Base-by-base conservation (phyloP, 2,329 filamentous ascomycete genomes). In the Pseudophaeomoniella oleicola region DNA sequence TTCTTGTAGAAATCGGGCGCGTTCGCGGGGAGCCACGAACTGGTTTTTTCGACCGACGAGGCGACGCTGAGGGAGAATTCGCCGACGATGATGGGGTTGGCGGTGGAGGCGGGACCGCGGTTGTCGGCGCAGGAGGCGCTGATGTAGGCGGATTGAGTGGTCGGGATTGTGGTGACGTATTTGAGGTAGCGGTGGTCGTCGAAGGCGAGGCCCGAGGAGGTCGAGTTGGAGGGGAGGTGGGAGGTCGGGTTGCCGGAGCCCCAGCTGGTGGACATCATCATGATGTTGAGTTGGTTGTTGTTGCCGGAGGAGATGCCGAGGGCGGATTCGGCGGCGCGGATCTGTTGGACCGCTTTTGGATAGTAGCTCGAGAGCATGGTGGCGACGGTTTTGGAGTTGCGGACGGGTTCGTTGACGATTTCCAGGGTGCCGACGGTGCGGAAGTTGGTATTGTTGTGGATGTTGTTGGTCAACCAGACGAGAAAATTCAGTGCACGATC, bases 11-110 rank as follows among this genome's bases (percentile, higher is more conserved):
- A 78, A 19, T 62, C 58, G 12, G 48, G 52, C 38, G 69, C 59
- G 19, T 49, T 46, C 37, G 46, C 48, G 6, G 57, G 53, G 44
- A 62, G 46, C 60, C 62, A 75, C 16, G 58, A 64, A 2, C 48
- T 39, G 2, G 48, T 62, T 47, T 51, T 56, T 48, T 74, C 56
- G 5, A 71, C 53, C 13, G 63, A 49, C 41, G 66, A 62, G 6
- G 67, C 64, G 2, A 71, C 63, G 29, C 60, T 62, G 5, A 78
- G 50, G 30, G 64, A 67, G 64, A 70, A 78, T 49, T 78, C 74
- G 19, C 72, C 72, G 2, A 78, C 62, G 16, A 75, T 59, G 11
- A 65, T 61, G 3, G 68, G 66, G 27, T 46, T 55, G 46, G 63
- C 60, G 11, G 53, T 53, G 32, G 55, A 53, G 6, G 22, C 22